These are phyloP conservation scores for Boletus rubroflammeus DNA, from an alignment of 768 basidiomycete species.

Conservation along the genomic window DNA sequence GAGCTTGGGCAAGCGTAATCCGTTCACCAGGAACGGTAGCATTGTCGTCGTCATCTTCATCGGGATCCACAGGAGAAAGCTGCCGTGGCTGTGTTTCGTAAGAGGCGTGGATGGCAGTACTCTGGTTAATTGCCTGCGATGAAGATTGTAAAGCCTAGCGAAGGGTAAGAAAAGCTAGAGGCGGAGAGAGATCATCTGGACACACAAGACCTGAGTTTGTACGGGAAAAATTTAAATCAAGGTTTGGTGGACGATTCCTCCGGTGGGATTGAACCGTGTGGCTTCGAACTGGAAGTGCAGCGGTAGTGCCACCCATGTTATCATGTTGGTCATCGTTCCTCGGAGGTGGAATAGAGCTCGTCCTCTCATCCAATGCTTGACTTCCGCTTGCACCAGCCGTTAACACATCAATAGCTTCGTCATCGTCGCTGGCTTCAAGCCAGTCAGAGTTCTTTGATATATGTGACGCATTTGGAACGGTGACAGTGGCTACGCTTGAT, in stretches of 20 bases:
- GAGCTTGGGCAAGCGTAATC: slow-evolving; percentile 68
- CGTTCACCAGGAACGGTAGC: slow-evolving; percentile 45
- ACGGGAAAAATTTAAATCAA: slow-evolving; percentile 53
- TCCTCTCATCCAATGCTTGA: slow-evolving; percentile 79
- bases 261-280: slow-evolving; percentile 33
- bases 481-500: slow-evolving; percentile 33
- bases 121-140: slow-evolving; percentile 31
- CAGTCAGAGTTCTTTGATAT: slow-evolving; percentile 61
- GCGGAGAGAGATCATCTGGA: slow-evolving; percentile 53
- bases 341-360: slow-evolving; percentile 46
- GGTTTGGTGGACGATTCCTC: slow-evolving; percentile 61
- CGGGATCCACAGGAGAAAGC: slow-evolving; percentile 41
- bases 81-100: slow-evolving; percentile 30
- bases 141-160: slow-evolving; percentile 58
- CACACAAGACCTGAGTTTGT: slow-evolving; percentile 32
- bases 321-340: slow-evolving; percentile 26
- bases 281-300: slow-evolving; percentile 30
- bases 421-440: slow-evolving; percentile 80
- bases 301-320: slow-evolving; percentile 13
- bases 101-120: slow-evolving; percentile 18
- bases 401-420: slow-evolving; percentile 80
- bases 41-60: slow-evolving; percentile 56
- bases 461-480: slow-evolving; percentile 34
- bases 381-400: slow-evolving; percentile 81
- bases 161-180: slow-evolving; percentile 60